phyloP scores from a whole-genome alignment of 805 yeast genomes.

The Saccharomycopsis guyanensis region DNA sequence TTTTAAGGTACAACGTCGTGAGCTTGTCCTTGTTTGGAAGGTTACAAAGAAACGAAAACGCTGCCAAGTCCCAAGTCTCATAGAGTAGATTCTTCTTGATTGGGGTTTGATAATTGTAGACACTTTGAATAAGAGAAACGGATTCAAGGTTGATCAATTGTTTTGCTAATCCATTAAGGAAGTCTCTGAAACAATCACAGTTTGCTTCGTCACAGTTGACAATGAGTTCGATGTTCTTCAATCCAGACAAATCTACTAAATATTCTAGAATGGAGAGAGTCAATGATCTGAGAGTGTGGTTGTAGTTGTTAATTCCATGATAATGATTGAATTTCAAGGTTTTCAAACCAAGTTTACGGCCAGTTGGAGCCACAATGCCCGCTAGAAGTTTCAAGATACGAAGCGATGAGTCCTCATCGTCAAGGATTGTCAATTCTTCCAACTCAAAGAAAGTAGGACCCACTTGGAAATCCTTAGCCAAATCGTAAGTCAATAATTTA shows the following conservation, averaged over 20 bases:
- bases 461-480: not conserved
- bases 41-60: slow-evolving; percentile 35
- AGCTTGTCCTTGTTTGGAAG: slow-evolving; percentile 31
- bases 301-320: slow-evolving; percentile 39
- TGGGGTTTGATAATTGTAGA: slow-evolving; percentile 14
- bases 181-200: slow-evolving; percentile 40
- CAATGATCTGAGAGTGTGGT: slow-evolving; percentile 29
- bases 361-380: slow-evolving; percentile 1
- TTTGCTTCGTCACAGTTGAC: slow-evolving; percentile 45
- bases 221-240: slow-evolving; percentile 41
- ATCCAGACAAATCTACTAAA: slow-evolving; percentile 25
- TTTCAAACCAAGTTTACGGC: slow-evolving; percentile 24
- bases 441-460: slow-evolving; percentile 11
- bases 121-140: slow-evolving; percentile 29
- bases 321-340: slow-evolving; percentile 36
- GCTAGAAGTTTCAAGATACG: slow-evolving; percentile 29
- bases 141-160: slow-evolving; percentile 24
- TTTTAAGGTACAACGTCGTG: slow-evolving; percentile 43
- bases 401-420: slow-evolving; percentile 31
- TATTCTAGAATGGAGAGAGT: slow-evolving; percentile 27
- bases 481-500: slow-evolving; percentile 24
- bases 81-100: slow-evolving; percentile 38
- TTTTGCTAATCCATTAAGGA: slow-evolving; percentile 32
- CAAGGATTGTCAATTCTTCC: slow-evolving; percentile 27
- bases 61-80: slow-evolving; percentile 47